Conservation (phyloP, 2,329 filamentous ascomycete species). For the Tolypocladium tropicale region DNA sequence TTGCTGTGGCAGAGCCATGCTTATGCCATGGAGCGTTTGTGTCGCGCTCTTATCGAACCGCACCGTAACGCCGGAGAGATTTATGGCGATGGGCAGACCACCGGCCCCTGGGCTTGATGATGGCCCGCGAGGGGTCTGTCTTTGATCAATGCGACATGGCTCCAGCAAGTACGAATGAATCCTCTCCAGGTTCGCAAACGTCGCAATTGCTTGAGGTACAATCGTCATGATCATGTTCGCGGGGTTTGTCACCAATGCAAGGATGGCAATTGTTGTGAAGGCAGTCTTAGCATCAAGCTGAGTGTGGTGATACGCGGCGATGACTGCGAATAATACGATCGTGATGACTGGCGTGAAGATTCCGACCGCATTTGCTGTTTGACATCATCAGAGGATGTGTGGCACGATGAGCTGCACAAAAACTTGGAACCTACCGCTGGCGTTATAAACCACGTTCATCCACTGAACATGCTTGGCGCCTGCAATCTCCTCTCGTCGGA, state of each 20-base stretch:
- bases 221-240: slow-evolving; percentile 12
- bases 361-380: background rate
- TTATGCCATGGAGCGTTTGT: background rate
- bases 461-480: background rate
- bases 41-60: background rate
- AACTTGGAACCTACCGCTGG: background rate
- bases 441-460: background rate
- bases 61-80: background rate
- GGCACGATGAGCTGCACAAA: background rate
- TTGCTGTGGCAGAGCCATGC: background rate
- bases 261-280: slow-evolving; percentile 1
- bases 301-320: background rate
- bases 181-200: background rate
- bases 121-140: background rate
- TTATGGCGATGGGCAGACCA: background rate
- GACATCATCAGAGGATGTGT: background rate
- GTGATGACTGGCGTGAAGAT: background rate
- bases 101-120: background rate
- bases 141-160: background rate
- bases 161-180: background rate
- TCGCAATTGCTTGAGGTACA: slow-evolving; percentile 1
- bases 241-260: slow-evolving; percentile 6
- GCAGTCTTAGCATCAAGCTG: background rate
- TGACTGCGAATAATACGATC: background rate
- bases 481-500: background rate